phyloP scores from a whole-genome alignment of 192 early-diverging fungal species.

The Backusella circina region DNA sequence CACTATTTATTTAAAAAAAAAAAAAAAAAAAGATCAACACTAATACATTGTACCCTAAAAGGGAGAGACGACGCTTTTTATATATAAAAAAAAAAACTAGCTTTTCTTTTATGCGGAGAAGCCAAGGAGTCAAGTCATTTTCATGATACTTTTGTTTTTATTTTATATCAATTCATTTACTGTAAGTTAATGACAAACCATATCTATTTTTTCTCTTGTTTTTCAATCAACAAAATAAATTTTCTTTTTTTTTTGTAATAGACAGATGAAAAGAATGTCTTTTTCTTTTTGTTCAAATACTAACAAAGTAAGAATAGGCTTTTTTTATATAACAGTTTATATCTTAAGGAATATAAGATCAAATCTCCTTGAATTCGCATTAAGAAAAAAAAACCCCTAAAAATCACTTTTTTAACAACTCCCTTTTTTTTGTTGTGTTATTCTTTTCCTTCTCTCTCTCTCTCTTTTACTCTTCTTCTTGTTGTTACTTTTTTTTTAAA shows the following conservation, averaged over 20 bases:
- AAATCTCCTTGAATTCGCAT: constrained; percentile 1
- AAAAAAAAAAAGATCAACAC: background rate
- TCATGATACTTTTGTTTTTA: background rate
- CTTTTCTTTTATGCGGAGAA: background rate
- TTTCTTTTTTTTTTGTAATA: background rate
- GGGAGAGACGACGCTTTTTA: background rate
- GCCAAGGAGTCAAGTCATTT: background rate
- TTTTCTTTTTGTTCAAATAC: no score
- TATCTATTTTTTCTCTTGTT: background rate
- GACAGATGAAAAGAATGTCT: background rate
- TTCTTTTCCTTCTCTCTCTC: constrained; percentile 1
- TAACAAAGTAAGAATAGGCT: background rate
- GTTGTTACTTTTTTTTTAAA: background rate
- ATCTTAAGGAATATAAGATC: background rate
- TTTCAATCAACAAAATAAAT: background rate
- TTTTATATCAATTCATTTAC: background rate
- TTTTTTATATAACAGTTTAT: background rate
- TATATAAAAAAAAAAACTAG: no score
- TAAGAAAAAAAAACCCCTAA: background rate
- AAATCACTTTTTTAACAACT: background rate
- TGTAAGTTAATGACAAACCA: background rate
- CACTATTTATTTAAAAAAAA: background rate
- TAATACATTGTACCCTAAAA: background rate
- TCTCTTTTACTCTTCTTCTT: background rate
- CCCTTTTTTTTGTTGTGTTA: background rate